A percentile compares a stretch with the other conserved stretches of the same genome.
phyloP scores from a whole-genome alignment of 1,284 basidiomycete species.

The Rhodofomes roseus region DNA sequence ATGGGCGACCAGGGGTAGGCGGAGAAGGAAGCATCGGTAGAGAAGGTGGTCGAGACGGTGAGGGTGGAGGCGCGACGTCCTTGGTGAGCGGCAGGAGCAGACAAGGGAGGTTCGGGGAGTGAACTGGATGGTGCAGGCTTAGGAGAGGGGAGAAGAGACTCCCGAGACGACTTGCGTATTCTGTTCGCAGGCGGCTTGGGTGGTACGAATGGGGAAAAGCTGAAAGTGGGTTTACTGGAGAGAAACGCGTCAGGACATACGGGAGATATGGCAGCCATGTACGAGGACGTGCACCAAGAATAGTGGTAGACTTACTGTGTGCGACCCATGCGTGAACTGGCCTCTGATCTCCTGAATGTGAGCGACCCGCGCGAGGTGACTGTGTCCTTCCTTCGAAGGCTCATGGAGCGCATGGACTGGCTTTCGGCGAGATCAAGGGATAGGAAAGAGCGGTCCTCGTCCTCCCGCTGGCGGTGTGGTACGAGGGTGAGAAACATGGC shows the following conservation, averaged over 20 bases:
- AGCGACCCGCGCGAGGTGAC: constrained; percentile 19
- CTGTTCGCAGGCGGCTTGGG: not conserved
- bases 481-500: constrained; percentile 26
- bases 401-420: constrained; percentile 40
- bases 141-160: constrained; percentile 53
- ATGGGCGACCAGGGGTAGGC: constrained; percentile 7
- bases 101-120: constrained; percentile 36
- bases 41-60: constrained; percentile 20
- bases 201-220: constrained; percentile 12
- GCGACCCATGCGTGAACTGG: constrained; percentile 18
- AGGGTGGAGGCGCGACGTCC: constrained; percentile 19
- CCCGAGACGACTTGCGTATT: constrained; percentile 36
- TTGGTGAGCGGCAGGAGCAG: constrained; percentile 4
- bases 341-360: constrained; percentile 22
- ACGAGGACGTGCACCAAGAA: not conserved
- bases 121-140: constrained; percentile 55
- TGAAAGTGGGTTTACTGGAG: not conserved
- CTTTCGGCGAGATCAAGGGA: constrained; percentile 59
- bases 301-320: constrained; percentile 18
- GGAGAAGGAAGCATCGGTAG: constrained; percentile 14
- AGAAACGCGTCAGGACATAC: not conserved
- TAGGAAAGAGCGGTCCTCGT: constrained; percentile 43
- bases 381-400: constrained; percentile 37
- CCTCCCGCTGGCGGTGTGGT: constrained; percentile 21
- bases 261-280: too few relatives aligned